Base-by-base conservation (phyloP, 768 basidiomycete genomes). In the Boletus subcaerulescens region DNA sequence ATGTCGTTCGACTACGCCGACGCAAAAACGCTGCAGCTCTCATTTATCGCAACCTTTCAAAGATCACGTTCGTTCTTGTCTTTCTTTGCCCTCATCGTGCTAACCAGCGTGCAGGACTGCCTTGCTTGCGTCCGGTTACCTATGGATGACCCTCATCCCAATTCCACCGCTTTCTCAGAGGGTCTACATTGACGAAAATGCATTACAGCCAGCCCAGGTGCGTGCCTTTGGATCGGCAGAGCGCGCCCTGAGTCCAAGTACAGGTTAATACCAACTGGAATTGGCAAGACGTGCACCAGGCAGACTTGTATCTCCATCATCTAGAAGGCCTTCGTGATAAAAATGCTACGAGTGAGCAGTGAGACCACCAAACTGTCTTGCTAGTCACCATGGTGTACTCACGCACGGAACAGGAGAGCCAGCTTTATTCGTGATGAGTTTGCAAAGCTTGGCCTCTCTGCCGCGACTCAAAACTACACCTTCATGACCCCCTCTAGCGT, bases 171-270 rank as follows among this genome's bases (percentile, higher is more conserved):
- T 95, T 5, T 85, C 84, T 17, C 79, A 83, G 58, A 69, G 74
- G 10, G 90, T 85, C 10, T 96, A 93, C 67, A 88, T 96, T 47
- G 93, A 96, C 68, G 97, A 99, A 74, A 97, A 98, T 69, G 96
- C 97, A 1, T 73, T 99, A 18, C 92, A 95, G 64, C 95, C 97
- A 11, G 87, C 82, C 6, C 93, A 96, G 76, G 95, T 95, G 62
- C 46, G 65, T 39, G 5, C 17, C 63, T 50, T 57, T 11, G 39
- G 33, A 9, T 54, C 42, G 20, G 4, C n/a, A 26, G 15, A 11
- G 9, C 29, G 3, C 26, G 3, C 18, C 36, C 48, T 58, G n/a
- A 70, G 17, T 45, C 35, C 43, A 15, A 43, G 24, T 32, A 51
- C 31, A 98, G 93, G 95, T 97, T 20, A 91, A 85, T 52, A 93